Evolutionary conservation across 208 protist genomes (phyloP).

Genomic region (Crithidia brevicula): DNA sequence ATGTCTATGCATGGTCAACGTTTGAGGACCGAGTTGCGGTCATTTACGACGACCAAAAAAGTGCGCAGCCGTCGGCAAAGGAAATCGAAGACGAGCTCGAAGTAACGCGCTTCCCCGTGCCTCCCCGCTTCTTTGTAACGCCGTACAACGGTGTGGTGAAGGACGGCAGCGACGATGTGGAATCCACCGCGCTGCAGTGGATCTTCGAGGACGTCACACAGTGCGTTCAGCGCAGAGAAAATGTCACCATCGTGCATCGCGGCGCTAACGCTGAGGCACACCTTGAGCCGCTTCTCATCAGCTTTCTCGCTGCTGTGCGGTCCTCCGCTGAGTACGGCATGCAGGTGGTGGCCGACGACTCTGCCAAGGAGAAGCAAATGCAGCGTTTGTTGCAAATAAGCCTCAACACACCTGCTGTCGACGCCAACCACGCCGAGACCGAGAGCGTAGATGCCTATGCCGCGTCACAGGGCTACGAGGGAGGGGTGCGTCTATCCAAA

Average conservation of each 20-base stretch:
- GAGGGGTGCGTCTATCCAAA: slow-evolving; percentile 49
- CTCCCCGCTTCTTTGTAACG: slow-evolving; percentile 68
- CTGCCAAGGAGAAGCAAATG: slow-evolving; percentile 91
- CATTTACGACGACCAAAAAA: slow-evolving; percentile 27
- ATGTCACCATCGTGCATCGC: slow-evolving; percentile 85
- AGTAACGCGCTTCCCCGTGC: slow-evolving; percentile 20
- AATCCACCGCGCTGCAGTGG: slow-evolving; percentile 36
- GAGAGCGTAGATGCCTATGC: slow-evolving; percentile 24
- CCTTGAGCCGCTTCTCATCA: slow-evolving; percentile 67
- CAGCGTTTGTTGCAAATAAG: slow-evolving; percentile 87
- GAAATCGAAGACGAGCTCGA: slow-evolving; percentile 30
- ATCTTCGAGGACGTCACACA: slow-evolving; percentile 66
- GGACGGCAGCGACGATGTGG: slow-evolving; percentile 42
- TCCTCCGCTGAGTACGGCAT: slow-evolving; percentile 83
- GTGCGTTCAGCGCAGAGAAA: slow-evolving; percentile 73
- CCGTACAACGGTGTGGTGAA: slow-evolving; percentile 62
- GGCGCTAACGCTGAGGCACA: slow-evolving; percentile 59
- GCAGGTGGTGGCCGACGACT: slow-evolving; percentile 90
- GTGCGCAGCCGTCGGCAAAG: slow-evolving; percentile 13
- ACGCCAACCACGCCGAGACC: slow-evolving; percentile 25
- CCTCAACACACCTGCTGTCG: slow-evolving; percentile 30
- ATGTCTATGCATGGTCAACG: slow-evolving; percentile 27
- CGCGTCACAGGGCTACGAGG: slow-evolving; percentile 7
- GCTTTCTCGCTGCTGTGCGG: slow-evolving; percentile 61
- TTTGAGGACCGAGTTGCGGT: slow-evolving; percentile 36